Evolutionary conservation across 257 asterid genomes (phyloP).

Genomic region (Fraxinus excelsior): DNA sequence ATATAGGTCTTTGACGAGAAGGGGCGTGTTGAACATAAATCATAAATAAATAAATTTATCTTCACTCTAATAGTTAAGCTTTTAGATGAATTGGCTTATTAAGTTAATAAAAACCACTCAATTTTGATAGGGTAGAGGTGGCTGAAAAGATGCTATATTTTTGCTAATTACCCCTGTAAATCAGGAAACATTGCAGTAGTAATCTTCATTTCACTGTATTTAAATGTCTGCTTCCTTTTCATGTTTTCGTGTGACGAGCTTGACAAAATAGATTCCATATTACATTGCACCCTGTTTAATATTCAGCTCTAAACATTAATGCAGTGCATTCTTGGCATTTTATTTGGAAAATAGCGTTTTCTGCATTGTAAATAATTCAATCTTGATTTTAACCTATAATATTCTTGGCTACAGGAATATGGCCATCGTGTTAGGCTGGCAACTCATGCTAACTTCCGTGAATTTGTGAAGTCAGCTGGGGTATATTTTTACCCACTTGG

Average conservation of each 20-base stretch:
- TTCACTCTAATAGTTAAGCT: background rate
- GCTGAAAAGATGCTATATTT: too few relatives aligned
- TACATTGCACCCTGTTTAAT: background rate
- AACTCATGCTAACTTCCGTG: constrained; percentile 82
- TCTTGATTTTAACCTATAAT: constrained; percentile 21
- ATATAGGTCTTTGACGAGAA: background rate
- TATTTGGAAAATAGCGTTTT: background rate
- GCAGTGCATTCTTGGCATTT: background rate
- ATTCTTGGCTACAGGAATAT: constrained; percentile 55
- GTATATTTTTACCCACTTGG: constrained; percentile 91
- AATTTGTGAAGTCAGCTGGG: constrained; percentile 88
- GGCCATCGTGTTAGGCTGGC: constrained; percentile 96
- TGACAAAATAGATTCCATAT: background rate
- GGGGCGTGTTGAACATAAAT: background rate
- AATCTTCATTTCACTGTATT: background rate
- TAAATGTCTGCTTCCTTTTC: constrained; percentile 3
- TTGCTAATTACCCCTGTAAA: too few relatives aligned
- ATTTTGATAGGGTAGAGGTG: too few relatives aligned
- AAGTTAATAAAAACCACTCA: background rate
- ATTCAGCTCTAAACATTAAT: background rate
- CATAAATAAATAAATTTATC: background rate
- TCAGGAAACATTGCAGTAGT: too few relatives aligned
- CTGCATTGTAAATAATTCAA: constrained; percentile 6
- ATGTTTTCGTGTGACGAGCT: background rate
- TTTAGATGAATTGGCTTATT: background rate